Base-by-base conservation (phyloP, 164 flowering plant species). In the Vitis cinerea region DNA sequence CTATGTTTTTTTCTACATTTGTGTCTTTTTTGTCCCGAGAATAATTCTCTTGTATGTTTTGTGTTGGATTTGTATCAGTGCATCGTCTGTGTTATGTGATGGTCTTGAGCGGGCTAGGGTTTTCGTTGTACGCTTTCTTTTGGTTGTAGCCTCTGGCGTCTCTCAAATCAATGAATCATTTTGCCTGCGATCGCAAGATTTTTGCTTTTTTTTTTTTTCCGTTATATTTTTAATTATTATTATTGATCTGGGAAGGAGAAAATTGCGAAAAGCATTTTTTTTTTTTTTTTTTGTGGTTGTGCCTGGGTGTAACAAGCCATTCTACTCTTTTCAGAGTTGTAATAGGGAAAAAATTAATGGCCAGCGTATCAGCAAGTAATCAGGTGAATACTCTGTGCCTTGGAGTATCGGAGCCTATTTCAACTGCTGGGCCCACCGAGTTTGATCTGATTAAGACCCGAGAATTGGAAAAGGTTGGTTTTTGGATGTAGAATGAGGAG, bases 391-490 rank as follows among this genome's bases (percentile, higher is more conserved):
- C 54, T 51, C 4, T 51, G 27, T 23, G 27, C 27, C 27, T 23
- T 23, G 27, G 27, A 23, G 27, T 23, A 23, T 23, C 88, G 1
- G 88, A 84, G 30, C 88, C 88, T 4, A 84, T 84, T 63, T 84
- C 86, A 0, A 70, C 77, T 80, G 81, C 81, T 63, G 86, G 88
- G 51, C 88, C 88, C 2, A 71, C 80, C 5, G 84, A 84, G 58
- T 66, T 66, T 54, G 86, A 84, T 75, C 68, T 82, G 56, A 58
- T 70, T 19, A 84, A 73, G 72, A 78, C 84, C 53, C 77, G 64
- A 1, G 86, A 84, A 52, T 84, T 84, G 4, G 85, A 84, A 67
- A 78, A 84, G 88, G 88, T 84, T 78, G 50, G 52, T 23, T 8
- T n/a, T 27, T 56, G 61, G 29, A 19, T 55, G 55, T 51, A 10